Base-by-base conservation (phyloP, 257 asterid genomes). In the Jaltomata sinuosa region DNA sequence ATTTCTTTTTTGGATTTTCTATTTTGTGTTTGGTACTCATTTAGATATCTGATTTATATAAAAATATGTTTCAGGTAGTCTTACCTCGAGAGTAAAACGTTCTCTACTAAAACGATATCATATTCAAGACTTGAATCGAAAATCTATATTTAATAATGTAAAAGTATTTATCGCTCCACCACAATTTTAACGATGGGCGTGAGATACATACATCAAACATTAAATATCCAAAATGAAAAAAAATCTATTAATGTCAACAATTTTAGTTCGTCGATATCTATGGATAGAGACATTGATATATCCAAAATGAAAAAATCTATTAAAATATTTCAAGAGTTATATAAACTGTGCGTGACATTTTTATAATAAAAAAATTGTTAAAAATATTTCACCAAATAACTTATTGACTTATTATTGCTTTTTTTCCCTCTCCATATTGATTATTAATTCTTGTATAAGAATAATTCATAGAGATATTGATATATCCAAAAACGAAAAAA, bases 231-330 rank as follows among this genome's bases (percentile, higher is more conserved):
- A n/a, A n/a, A n/a, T n/a, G n/a, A n/a, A n/a, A n/a, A n/a, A n/a
- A n/a, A n/a, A n/a, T n/a, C n/a, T n/a, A n/a, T 65, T 34, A 32
- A 67, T 67, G 27, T 67, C 27, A 67, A 67, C 77, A 67, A 18
- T 3, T 32, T 19, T 67, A 59, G 49, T 34, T 67, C 49, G 27
- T 67, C 27, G 47, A 34, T 34, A 32, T 67, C 2, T 32, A 67
- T 67, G 49, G 16, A 67, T 64, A 31, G 3, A 14, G 12, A 52
- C 59, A 52, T 0, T 61, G 68, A 61, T 25, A 61, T 25, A 61
- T 61, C 68, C 68, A 27, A 62, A 62, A 12, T 5, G 10, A 27
- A 2, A 12, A 27, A 12, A 11, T 1, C 29, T 27, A 62, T 14
- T 62, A 27, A 61, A 12, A 27, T 27, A 62, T 27, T 62, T n/a